Base-by-base conservation (phyloP, 2,329 filamentous ascomycete species). In the Fusarium domesticum region DNA sequence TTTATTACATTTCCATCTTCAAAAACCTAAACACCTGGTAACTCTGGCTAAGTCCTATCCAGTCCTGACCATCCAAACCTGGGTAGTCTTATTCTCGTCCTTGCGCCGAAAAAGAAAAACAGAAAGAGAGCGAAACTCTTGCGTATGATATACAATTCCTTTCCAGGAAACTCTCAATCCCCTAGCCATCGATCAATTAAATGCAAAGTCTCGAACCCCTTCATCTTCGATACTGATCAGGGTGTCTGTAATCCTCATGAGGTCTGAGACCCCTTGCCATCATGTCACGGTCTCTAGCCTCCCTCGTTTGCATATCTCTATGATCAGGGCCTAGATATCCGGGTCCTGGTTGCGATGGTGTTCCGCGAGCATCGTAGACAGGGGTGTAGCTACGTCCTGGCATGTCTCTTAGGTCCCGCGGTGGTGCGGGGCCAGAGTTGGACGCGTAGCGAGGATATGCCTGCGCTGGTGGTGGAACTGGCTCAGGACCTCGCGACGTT, bases 361-460 rank as follows among this genome's bases (percentile, higher is more conserved):
- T 67, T 6, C 65, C 68, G 14, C 73, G 64, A 6, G 45, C 49
- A 19, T 76, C 73, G 42, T 75, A 76, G 2, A 65, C 68, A 3
- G 74, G 72, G 2, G 74, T 75, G 53, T 72, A 76, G 54, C 71
- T 75, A 16, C 74, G 69, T 1, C 63, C 63, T 1, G 69, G 67
- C 15, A 68, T 64, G 8, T 74, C 68, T 48, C 67, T 51, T 6
- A 53, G 68, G 46, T 76, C 73, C 34, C 72, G 67, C 36, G 69
- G 64, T 20, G 66, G 66, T 10, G 60, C 64, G 5, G 71, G 70
- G 2, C 61, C 69, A 2, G 74, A 69, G 4, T 72, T 70, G 12
- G 64, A 69, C 7, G 67, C 63, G 50, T 76, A 76, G 6, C 72
- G 68, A 16, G 67, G 52, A 50, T 75, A 77, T 3, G 64, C 57